Evolutionary conservation across 1,284 basidiomycete species (phyloP).

Genomic region (Ustilago bromivora): DNA sequence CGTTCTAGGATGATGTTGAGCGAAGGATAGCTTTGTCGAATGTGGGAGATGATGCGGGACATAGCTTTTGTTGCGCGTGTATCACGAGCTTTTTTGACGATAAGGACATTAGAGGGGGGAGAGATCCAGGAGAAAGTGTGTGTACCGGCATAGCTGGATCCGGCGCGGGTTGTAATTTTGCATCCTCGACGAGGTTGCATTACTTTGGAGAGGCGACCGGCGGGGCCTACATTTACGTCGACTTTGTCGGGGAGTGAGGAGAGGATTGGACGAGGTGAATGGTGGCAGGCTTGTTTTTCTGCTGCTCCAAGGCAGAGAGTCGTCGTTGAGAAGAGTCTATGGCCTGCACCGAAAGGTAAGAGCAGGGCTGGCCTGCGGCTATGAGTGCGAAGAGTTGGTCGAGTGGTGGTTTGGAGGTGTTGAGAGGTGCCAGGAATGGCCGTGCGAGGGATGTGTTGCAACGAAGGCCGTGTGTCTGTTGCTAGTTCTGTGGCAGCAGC

Average conservation of each 20-base stretch:
- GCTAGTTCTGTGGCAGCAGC: neutral
- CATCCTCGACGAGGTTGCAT: constrained; percentile 41
- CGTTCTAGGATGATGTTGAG: constrained; percentile 82
- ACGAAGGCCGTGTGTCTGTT: neutral
- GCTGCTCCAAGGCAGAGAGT: constrained; percentile 11
- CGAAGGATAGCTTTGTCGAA: constrained; percentile 74
- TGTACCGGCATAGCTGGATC: constrained; percentile 64
- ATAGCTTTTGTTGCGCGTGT: constrained; percentile 70
- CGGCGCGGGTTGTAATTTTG: constrained; percentile 62
- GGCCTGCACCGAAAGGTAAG: neutral
- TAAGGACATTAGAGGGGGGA: constrained; percentile 70
- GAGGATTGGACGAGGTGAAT: constrained; percentile 25
- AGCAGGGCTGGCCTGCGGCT: neutral
- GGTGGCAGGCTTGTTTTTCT: constrained; percentile 17
- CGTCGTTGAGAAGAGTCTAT: neutral
- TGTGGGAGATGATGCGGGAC: constrained; percentile 68
- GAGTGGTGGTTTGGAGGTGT: neutral
- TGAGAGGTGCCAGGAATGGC: neutral
- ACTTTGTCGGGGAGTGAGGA: constrained; percentile 58
- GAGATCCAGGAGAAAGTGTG: constrained; percentile 68
- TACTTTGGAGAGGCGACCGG: constrained; percentile 60
- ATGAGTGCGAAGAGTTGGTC: neutral
- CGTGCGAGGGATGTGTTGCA: neutral
- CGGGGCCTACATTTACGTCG: constrained; percentile 51
- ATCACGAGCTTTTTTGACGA: constrained; percentile 73